These are phyloP conservation scores for Collybiopsis luxurians DNA, from an alignment of 768 basidiomycete genomes.

Conservation along the genomic window DNA sequence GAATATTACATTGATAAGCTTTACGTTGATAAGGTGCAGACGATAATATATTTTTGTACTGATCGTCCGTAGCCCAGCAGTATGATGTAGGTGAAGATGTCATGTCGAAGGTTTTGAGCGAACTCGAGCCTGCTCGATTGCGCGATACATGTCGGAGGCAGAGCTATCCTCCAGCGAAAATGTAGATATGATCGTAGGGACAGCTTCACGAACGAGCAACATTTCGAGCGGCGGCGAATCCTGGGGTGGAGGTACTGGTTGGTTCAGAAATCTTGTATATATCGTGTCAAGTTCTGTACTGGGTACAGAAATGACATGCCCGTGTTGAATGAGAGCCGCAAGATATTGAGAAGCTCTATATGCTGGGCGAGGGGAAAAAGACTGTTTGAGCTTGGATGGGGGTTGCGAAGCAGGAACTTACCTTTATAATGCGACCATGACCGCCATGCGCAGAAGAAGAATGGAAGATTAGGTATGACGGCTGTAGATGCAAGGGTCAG, in stretches of 20 bases:
- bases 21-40: too few relatives aligned
- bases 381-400: not conserved
- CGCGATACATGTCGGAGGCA: conserved; percentile 55
- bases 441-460: conserved; percentile 84
- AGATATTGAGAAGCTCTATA: conserved; percentile 72
- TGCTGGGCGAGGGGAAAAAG: conserved; percentile 33
- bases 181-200: conserved; percentile 46
- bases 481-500: conserved; percentile 38
- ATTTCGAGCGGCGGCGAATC: too few relatives aligned
- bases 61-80: not conserved
- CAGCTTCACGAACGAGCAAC: conserved; percentile 49
- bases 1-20: too few relatives aligned
- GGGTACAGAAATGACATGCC: conserved; percentile 53
- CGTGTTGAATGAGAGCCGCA: conserved; percentile 52
- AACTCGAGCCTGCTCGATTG: conserved; percentile 53
- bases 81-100: not conserved
- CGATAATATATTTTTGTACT: too few relatives aligned
- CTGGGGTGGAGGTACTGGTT: too few relatives aligned
- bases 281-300: conserved; percentile 54
- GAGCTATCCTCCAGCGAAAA: conserved; percentile 46
- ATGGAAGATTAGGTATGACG: conserved; percentile 78
- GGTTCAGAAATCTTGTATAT: conserved; percentile 42
- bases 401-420: conserved; percentile 20
- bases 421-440: conserved; percentile 85
- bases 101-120: not conserved